phyloP scores from a whole-genome alignment of 139 green algal genomes.

The Picochlorum sp. region DNA sequence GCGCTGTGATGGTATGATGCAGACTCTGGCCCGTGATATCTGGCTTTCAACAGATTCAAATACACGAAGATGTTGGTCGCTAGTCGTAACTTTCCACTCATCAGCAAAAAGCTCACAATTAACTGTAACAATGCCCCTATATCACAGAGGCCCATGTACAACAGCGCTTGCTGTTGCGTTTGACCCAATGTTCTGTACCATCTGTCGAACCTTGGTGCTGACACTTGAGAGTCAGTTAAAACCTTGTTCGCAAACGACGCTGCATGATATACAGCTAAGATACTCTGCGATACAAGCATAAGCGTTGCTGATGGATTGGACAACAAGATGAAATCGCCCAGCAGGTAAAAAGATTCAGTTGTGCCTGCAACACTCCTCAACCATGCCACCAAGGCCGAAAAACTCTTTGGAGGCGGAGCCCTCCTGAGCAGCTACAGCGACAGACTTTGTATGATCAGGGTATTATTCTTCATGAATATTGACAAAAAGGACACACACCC shows the following conservation, averaged over 20 bases:
- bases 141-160: not conserved
- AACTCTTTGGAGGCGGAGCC: too few relatives aligned
- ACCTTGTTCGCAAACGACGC: not conserved
- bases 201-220: too few relatives aligned
- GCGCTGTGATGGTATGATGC: not conserved
- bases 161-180: not conserved
- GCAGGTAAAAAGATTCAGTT: not conserved
- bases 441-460: too few relatives aligned
- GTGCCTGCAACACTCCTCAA: not conserved
- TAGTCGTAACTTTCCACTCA: not conserved
- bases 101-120: not conserved
- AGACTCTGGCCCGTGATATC: not conserved
- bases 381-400: not conserved
- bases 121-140: not conserved
- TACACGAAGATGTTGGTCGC: not conserved
- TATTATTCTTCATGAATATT: too few relatives aligned
- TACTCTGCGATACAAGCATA: not conserved
- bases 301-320: not conserved
- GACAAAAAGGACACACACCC: too few relatives aligned
- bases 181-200: not conserved
- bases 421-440: too few relatives aligned
- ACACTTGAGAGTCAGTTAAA: too few relatives aligned
- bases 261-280: slow-evolving; percentile 1
- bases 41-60: not conserved
- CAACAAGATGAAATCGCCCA: not conserved